These are phyloP conservation scores for Diutina scorzettiae DNA, from an alignment of 1,139 yeast species.

Conservation along the genomic window DNA sequence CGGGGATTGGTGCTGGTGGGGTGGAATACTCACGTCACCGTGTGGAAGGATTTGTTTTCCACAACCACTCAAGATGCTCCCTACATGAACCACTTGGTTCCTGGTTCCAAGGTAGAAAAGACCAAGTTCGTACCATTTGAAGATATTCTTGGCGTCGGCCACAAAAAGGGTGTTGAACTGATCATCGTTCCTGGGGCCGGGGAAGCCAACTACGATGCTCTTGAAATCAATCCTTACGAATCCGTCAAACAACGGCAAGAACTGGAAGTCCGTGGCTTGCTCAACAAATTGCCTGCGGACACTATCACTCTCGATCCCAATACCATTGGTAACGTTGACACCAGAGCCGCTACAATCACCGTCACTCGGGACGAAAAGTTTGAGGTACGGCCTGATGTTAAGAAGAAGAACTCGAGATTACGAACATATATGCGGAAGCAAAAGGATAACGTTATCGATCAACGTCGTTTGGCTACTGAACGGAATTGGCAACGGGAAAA, in stretches of 20 bases:
- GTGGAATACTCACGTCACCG: slow-evolving; percentile 90
- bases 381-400: slow-evolving; percentile 49
- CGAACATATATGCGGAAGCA: slow-evolving; percentile 76
- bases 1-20: slow-evolving; percentile 78
- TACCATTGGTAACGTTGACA: slow-evolving; percentile 76
- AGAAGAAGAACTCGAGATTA: slow-evolving; percentile 73
- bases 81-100: slow-evolving; percentile 81
- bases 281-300: slow-evolving; percentile 87
- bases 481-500: slow-evolving; percentile 66
- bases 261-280: slow-evolving; percentile 72
- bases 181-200: slow-evolving; percentile 93
- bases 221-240: slow-evolving; percentile 89
- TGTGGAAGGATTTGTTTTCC: slow-evolving; percentile 70
- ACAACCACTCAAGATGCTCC: slow-evolving; percentile 55
- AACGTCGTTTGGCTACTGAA: slow-evolving; percentile 75
- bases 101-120: slow-evolving; percentile 63
- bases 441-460: slow-evolving; percentile 77
- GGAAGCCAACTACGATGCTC: slow-evolving; percentile 94
- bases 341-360: slow-evolving; percentile 50
- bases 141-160: slow-evolving; percentile 88
- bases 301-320: slow-evolving; percentile 87
- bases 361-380: slow-evolving; percentile 36
- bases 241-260: slow-evolving; percentile 90
- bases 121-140: slow-evolving; percentile 84
- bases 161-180: slow-evolving; percentile 63